These are phyloP conservation scores for Zarea fungicola DNA, from an alignment of 2,329 filamentous ascomycete species.

Conservation along the genomic window DNA sequence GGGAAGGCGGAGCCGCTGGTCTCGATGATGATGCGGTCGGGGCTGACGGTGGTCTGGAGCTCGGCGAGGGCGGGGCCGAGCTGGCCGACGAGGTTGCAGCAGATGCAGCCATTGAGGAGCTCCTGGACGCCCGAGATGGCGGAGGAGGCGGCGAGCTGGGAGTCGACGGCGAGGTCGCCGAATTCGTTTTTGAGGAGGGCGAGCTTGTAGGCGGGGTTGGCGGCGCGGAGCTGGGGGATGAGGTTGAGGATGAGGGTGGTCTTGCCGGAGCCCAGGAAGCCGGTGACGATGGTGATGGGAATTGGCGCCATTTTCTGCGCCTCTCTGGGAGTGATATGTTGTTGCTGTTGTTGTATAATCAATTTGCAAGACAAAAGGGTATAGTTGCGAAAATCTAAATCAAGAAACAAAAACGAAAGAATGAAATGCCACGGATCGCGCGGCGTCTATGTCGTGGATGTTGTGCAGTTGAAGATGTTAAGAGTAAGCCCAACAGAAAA, in stretches of 20 bases:
- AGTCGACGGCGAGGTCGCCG: slow-evolving; percentile 89
- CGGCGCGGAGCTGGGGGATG: slow-evolving; percentile 77
- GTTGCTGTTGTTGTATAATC: too few relatives aligned
- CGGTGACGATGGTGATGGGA: slow-evolving; percentile 90
- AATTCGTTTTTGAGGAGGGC: slow-evolving; percentile 98
- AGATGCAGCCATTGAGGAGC: slow-evolving; percentile 95
- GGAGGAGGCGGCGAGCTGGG: slow-evolving; percentile 75
- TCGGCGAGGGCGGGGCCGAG: slow-evolving; percentile 74
- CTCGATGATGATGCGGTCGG: slow-evolving; percentile 89
- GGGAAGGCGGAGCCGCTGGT: slow-evolving; percentile 86
- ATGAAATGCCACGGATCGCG: neutral
- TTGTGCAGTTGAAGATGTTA: neutral
- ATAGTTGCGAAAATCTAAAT: neutral
- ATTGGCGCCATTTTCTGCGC: slow-evolving; percentile 56
- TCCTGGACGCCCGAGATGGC: slow-evolving; percentile 88
- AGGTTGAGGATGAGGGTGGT: slow-evolving; percentile 94
- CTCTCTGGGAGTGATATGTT: too few relatives aligned
- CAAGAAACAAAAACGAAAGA: neutral
- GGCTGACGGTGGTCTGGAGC: slow-evolving; percentile 53
- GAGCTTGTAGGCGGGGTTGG: slow-evolving; percentile 71
- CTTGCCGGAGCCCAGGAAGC: slow-evolving; percentile 93
- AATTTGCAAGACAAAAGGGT: neutral
- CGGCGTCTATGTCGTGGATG: neutral
- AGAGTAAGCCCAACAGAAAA: neutral
- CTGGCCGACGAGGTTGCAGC: slow-evolving; percentile 95